Percentiles rank a stretch among this genome's conserved stretches.
phyloP scores from a whole-genome alignment of 352 stramenopile species.

The Phytophthora cactorum region DNA sequence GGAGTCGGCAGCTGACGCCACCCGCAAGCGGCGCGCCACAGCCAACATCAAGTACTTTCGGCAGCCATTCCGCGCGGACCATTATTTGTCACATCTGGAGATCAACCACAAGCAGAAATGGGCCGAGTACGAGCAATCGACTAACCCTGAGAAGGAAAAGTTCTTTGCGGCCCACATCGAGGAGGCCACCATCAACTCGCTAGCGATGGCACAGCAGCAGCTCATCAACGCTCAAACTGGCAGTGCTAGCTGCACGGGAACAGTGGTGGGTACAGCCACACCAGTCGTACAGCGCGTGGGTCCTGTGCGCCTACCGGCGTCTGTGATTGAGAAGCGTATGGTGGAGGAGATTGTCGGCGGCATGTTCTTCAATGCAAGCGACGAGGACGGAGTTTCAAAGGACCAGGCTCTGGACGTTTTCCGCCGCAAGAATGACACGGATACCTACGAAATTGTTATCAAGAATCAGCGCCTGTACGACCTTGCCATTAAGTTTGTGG shows the following conservation, averaged over 20 bases:
- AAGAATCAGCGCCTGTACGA: slow-evolving; percentile 75
- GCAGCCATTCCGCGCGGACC: slow-evolving; percentile 67
- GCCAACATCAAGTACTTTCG: slow-evolving; percentile 82
- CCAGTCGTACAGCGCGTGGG: slow-evolving; percentile 32
- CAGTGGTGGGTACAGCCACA: not conserved
- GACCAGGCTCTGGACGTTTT: slow-evolving; percentile 59
- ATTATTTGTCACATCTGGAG: slow-evolving; percentile 73
- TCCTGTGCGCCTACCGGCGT: slow-evolving; percentile 51
- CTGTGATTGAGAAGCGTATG: slow-evolving; percentile 62
- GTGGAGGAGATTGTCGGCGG: slow-evolving; percentile 61
- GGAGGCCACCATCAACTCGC: slow-evolving; percentile 36
- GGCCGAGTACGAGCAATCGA: slow-evolving; percentile 64
- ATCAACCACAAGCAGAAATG: slow-evolving; percentile 77
- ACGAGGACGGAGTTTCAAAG: slow-evolving; percentile 49
- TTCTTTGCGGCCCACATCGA: slow-evolving; percentile 55
- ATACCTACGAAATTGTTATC: slow-evolving; percentile 63
- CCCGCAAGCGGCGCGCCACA: slow-evolving; percentile 65
- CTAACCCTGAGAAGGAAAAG: slow-evolving; percentile 58
- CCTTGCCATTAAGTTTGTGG: slow-evolving; percentile 68
- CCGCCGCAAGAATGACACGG: slow-evolving; percentile 36
- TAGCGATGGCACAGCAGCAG: slow-evolving; percentile 39
- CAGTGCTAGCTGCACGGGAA: not conserved
- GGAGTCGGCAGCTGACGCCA: slow-evolving; percentile 53
- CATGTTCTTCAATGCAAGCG: slow-evolving; percentile 55
- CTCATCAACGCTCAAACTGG: slow-evolving; percentile 16